Conservation (phyloP, 768 basidiomycete species). For the Tulasnella calospora region DNA sequence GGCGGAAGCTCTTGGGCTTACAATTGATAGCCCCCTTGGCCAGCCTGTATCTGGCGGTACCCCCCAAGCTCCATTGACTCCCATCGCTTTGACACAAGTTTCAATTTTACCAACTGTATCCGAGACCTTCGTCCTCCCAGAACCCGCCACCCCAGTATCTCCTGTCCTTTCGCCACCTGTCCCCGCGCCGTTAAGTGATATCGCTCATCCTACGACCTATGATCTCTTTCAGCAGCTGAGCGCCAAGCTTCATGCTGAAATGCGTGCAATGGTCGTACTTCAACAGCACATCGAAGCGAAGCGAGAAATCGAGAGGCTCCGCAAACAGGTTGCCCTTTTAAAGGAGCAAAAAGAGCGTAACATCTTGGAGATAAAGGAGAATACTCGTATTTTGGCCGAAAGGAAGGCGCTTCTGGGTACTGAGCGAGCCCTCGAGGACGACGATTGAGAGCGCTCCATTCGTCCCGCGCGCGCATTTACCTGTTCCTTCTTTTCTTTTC, state of each 20-base stretch:
- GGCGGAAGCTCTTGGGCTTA: not conserved
- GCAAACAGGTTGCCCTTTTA: not conserved
- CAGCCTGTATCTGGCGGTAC: not conserved
- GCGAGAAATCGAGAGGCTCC: constrained; percentile 9
- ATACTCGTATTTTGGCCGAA: not conserved
- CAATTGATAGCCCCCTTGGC: not conserved
- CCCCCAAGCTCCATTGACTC: not conserved
- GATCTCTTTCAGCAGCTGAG: not conserved
- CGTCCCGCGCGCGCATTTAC: not conserved
- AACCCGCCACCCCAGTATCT: not conserved
- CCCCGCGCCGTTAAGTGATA: not conserved
- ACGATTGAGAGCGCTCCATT: not conserved
- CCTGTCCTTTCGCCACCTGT: not conserved
- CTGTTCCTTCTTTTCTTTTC: not conserved
- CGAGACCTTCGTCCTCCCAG: not conserved
- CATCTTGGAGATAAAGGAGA: not conserved
- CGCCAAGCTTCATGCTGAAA: not conserved
- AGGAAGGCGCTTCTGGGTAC: not conserved
- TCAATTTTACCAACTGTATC: not conserved
- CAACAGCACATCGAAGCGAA: not conserved
- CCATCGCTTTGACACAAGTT: not conserved
- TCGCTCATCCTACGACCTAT: not conserved
- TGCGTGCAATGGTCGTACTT: not conserved
- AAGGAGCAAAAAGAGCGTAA: not conserved
- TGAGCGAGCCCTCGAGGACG: not conserved